Evolutionary conservation across 2,329 filamentous ascomycete species (phyloP), one percentile per base, ranked within the genome.

Genomic region (Aspergillus glaucus): DNA sequence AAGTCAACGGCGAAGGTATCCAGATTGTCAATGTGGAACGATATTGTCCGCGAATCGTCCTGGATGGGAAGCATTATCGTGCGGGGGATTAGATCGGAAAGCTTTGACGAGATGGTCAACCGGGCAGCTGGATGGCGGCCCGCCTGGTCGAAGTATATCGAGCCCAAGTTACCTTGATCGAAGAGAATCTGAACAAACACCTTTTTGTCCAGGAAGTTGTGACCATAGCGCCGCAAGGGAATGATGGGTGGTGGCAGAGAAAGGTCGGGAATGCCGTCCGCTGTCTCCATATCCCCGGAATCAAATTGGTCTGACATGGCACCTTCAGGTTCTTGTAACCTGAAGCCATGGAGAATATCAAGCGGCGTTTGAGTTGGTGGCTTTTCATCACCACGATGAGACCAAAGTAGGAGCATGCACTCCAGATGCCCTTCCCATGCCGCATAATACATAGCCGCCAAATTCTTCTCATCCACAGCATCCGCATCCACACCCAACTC

Each of bases 171-270:
- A 24, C 74, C 81, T 51, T 86, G 85, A 45, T 92, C 88, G 61
- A 98, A 97, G 58, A 80, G 88, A 55, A 98, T 86, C 61, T 96
- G 88, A 10, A 98, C 84, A 55, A 96, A 94, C 0, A 91, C 95
- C 73, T 97, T 98, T 26, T 89, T 95, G 63, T 98, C 93, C 32
- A 98, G 78, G 76, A 98, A 98, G 69, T 97, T 98, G 73, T 98
- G 93, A 14, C 93, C 93, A 61, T 98, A 98, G 60, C 93, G 82
- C 57, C 93, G 82, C 43, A 97, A 77, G 0, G 93, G 93, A 56
- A 98, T 96, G 55, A 98, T 97, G 0, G 93, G 93, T 17, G 93
- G 93, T 19, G 93, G 93, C 10, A 98, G 78, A 57, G 92, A 91
- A 28, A 98, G 83, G 55, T 90, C 82, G 2, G 93, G 93, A 48